Conservation (phyloP, 176 grass and related monocot species). For the Raddia distichophylla region DNA sequence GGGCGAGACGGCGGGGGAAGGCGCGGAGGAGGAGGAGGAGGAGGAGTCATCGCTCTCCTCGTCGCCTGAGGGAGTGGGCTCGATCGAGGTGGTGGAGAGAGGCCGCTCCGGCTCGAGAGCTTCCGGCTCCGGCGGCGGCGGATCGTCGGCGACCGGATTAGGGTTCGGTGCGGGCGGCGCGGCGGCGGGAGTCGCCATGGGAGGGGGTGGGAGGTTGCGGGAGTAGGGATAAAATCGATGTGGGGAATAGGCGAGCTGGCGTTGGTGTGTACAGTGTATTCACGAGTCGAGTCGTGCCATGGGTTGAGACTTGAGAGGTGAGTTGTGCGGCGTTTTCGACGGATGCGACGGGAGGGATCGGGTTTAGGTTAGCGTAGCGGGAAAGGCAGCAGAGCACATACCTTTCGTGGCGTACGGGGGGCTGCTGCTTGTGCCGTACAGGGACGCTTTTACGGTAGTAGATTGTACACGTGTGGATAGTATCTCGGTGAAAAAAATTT, state of each 20-base stretch:
- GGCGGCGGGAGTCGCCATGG: conserved; percentile 43
- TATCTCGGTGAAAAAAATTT: no score
- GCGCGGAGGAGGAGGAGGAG: conserved; percentile 5
- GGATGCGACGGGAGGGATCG: no score
- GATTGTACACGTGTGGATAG: no score
- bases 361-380: not conserved
- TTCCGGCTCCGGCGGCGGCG: conserved; percentile 2
- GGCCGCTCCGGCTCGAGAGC: not conserved
- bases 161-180: conserved; percentile 47
- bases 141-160: conserved; percentile 35
- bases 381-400: conserved; percentile 40
- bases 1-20: conserved; percentile 6
- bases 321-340: no score
- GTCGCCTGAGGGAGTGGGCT: conserved; percentile 48
- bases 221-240: not conserved
- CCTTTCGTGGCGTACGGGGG: conserved; percentile 45
- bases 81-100: conserved; percentile 32
- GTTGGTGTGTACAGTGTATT: not conserved
- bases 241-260: not conserved
- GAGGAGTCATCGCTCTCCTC: conserved; percentile 33
- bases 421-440: not conserved
- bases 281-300: not conserved
- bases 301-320: no score
- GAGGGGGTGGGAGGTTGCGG: conserved; percentile 1
- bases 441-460: no score